Evolutionary conservation across 768 basidiomycete genomes (phyloP).

Genomic region (Russula sp.): DNA sequence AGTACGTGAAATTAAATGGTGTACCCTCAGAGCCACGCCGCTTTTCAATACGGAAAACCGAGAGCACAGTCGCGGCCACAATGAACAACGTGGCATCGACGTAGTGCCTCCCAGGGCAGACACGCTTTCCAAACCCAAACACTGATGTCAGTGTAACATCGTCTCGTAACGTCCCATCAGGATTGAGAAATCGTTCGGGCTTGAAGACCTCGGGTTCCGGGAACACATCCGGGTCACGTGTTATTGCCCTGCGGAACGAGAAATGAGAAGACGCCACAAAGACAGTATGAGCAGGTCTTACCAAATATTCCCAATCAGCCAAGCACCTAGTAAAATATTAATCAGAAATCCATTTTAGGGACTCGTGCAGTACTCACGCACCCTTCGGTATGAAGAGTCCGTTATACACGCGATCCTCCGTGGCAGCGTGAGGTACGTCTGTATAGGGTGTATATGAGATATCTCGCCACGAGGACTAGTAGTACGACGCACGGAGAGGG

Average conservation of each 20-base stretch:
- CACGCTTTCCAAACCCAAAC: constrained; percentile 13
- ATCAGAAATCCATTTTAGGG: neutral
- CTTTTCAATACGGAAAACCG: constrained; percentile 5
- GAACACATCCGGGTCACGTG: constrained; percentile 13
- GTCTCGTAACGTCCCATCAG: constrained; percentile 5
- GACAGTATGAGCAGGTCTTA: neutral
- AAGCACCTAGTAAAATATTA: neutral
- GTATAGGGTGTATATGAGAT: neutral
- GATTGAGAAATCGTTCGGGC: constrained; percentile 4
- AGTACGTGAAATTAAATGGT: neutral
- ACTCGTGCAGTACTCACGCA: neutral
- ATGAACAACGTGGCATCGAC: constrained; percentile 17
- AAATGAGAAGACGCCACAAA: neutral
- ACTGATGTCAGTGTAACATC: neutral
- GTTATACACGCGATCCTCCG: constrained; percentile 16
- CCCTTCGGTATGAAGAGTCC: constrained; percentile 26
- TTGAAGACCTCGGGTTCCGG: constrained; percentile 19
- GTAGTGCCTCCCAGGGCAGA: constrained; percentile 23
- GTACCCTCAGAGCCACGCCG: neutral
- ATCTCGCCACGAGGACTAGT: neutral
- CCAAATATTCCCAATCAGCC: constrained; percentile 2
- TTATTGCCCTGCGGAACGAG: constrained; percentile 13
- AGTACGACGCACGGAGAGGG: neutral
- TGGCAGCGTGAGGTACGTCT: constrained; percentile 16
- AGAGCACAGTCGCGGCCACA: constrained; percentile 5